A percentile compares a stretch with the other conserved stretches of the same genome.
Conservation (phyloP, 148 eudicot genomes). For the Camellia sinensis region DNA sequence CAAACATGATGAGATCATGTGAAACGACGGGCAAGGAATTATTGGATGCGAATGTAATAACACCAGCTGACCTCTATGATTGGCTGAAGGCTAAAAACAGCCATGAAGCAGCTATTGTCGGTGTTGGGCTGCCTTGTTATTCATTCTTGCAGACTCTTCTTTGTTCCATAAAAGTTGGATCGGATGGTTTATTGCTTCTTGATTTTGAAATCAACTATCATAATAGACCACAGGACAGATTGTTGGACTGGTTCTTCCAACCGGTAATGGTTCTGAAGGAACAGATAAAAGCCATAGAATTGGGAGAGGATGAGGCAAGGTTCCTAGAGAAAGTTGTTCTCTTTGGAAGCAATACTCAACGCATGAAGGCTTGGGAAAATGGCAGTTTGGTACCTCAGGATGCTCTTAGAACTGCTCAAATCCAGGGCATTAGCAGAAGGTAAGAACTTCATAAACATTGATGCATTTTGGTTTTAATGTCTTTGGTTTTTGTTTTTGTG, state of each 20-base stretch:
- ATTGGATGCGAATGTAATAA: constrained; percentile 51
- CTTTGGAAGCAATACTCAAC: constrained; percentile 48
- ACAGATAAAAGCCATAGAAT: constrained; percentile 55
- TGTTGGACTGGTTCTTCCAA: constrained; percentile 87
- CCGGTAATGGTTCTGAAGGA: constrained; percentile 85
- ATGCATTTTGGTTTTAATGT: not conserved
- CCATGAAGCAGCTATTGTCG: constrained; percentile 49
- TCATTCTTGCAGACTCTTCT: constrained; percentile 51
- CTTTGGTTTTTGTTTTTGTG: not conserved
- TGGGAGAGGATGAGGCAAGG: constrained; percentile 59
- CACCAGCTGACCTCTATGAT: constrained; percentile 53
- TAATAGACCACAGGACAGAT: constrained; percentile 73
- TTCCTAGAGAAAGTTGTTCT: constrained; percentile 68
- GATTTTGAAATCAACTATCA: constrained; percentile 56
- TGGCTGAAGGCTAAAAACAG: constrained; percentile 76
- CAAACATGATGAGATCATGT: constrained; percentile 58
- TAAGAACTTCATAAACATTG: constrained; percentile 9
- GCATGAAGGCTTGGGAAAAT: constrained; percentile 67
- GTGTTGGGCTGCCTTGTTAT: constrained; percentile 73
- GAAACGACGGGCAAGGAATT: constrained; percentile 65
- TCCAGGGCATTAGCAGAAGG: constrained; percentile 93
- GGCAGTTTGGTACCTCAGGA: constrained; percentile 59
- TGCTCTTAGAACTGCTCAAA: constrained; percentile 74
- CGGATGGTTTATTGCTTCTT: constrained; percentile 56
- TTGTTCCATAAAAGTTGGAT: constrained; percentile 59